Conservation (phyloP, 2,329 filamentous ascomycete species). For the Diaporthe citrichinensis region DNA sequence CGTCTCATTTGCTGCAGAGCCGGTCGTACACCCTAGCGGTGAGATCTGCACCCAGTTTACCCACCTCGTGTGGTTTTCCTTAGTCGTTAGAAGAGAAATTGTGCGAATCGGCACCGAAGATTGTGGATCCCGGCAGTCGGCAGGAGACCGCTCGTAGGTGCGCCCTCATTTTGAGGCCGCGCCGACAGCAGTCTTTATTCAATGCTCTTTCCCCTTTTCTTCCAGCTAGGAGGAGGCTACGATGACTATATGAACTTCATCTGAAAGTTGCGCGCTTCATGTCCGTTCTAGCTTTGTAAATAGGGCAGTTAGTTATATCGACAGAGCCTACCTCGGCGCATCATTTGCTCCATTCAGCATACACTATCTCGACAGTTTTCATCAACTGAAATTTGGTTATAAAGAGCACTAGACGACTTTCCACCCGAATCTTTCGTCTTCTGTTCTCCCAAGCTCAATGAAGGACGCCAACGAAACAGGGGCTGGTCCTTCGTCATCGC, state of each 20-base stretch:
- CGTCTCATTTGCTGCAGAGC: conserved; percentile 2
- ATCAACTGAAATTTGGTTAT: background rate
- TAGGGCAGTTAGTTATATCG: background rate
- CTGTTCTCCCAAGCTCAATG: background rate
- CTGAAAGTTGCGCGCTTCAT: background rate
- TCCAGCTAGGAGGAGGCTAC: background rate
- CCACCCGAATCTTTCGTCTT: background rate
- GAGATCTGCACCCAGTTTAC: conserved; percentile 15
- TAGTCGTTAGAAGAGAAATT: background rate
- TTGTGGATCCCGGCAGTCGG: conserved; percentile 21
- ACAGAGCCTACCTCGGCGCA: background rate
- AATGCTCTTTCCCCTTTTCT: conserved; percentile 5
- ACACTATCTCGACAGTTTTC: background rate
- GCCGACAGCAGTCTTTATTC: background rate
- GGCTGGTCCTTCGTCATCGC: background rate
- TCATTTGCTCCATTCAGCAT: background rate
- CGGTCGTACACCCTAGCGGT: background rate
- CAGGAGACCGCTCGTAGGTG: background rate
- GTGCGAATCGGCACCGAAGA: conserved; percentile 27
- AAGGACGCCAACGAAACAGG: background rate
- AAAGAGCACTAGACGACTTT: background rate
- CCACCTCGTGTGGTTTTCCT: conserved; percentile 9
- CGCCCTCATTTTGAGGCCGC: background rate
- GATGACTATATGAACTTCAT: background rate
- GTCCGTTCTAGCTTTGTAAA: background rate